Conservation (phyloP, 2,329 filamentous ascomycete species). For the Pleurostoma richardsiae region DNA sequence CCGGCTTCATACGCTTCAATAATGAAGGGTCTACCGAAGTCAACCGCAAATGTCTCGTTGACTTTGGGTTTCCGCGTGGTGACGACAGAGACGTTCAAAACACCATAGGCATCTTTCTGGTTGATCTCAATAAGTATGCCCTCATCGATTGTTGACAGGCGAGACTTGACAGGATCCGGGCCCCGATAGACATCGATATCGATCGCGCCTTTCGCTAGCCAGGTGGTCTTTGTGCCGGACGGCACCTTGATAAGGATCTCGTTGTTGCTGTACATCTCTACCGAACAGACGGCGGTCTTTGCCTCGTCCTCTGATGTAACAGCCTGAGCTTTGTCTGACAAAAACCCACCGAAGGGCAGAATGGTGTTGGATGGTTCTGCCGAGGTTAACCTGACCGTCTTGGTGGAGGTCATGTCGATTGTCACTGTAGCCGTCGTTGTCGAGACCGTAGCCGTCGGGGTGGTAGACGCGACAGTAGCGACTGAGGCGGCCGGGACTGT, state of each 20-base stretch:
- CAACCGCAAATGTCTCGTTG: slow-evolving; percentile 55
- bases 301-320: slow-evolving; percentile 15
- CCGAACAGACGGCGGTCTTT: slow-evolving; percentile 35
- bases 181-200: slow-evolving; percentile 49
- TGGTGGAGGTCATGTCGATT: slow-evolving; percentile 30
- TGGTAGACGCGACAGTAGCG: neutral
- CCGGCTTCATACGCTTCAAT: slow-evolving; percentile 38
- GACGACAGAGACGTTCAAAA: slow-evolving; percentile 52
- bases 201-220: slow-evolving; percentile 53
- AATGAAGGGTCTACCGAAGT: slow-evolving; percentile 49
- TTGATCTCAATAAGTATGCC: slow-evolving; percentile 49
- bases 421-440: slow-evolving; percentile 25
- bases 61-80: slow-evolving; percentile 56
- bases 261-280: slow-evolving; percentile 37
- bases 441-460: slow-evolving; percentile 5
- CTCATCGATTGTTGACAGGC: slow-evolving; percentile 40
- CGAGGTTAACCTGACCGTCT: slow-evolving; percentile 23
- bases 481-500: neutral
- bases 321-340: slow-evolving; percentile 27
- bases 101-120: slow-evolving; percentile 49
- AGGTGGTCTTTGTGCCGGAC: slow-evolving; percentile 42
- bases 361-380: slow-evolving; percentile 17
- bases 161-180: slow-evolving; percentile 39
- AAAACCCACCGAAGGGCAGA: slow-evolving; percentile 33
- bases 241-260: slow-evolving; percentile 52